phyloP scores from a whole-genome alignment of 805 yeast species.

The Saccharomycopsis vini region DNA sequence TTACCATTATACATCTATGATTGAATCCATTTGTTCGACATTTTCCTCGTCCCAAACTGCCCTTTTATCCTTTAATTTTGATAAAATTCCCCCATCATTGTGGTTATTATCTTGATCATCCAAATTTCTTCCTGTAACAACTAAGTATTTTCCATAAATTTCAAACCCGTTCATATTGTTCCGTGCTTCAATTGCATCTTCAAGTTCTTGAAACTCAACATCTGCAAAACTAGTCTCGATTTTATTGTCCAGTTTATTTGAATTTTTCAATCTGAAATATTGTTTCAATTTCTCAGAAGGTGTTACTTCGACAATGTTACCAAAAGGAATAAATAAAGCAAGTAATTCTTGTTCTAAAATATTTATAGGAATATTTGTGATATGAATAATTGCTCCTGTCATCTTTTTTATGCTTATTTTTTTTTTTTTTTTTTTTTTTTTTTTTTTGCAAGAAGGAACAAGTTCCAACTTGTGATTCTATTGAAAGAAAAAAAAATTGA shows the following conservation, averaged over 20 bases:
- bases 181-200: conserved; percentile 10
- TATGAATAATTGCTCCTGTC: background rate
- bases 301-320: conserved; percentile 5
- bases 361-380: conserved; percentile 12
- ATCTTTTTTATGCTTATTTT: background rate
- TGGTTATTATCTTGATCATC: background rate
- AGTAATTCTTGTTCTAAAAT: conserved; percentile 6
- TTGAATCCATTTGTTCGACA: too few relatives aligned
- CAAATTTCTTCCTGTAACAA: conserved; percentile 1
- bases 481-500: too few relatives aligned
- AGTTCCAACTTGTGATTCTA: too few relatives aligned
- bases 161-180: conserved; percentile 16
- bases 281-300: conserved; percentile 3
- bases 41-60: conserved; percentile 14
- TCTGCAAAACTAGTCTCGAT: conserved; percentile 1
- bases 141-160: conserved; percentile 7
- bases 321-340: conserved; percentile 15
- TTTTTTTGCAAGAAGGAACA: too few relatives aligned
- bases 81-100: background rate
- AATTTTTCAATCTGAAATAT: background rate
- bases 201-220: conserved; percentile 7
- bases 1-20: too few relatives aligned
- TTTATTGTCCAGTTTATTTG: background rate
- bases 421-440: too few relatives aligned
- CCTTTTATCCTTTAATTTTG: background rate